Evolutionary conservation across 2,329 filamentous ascomycete species (phyloP), one percentile per base, ranked within the genome.

Genomic region (Alternaria rosae): DNA sequence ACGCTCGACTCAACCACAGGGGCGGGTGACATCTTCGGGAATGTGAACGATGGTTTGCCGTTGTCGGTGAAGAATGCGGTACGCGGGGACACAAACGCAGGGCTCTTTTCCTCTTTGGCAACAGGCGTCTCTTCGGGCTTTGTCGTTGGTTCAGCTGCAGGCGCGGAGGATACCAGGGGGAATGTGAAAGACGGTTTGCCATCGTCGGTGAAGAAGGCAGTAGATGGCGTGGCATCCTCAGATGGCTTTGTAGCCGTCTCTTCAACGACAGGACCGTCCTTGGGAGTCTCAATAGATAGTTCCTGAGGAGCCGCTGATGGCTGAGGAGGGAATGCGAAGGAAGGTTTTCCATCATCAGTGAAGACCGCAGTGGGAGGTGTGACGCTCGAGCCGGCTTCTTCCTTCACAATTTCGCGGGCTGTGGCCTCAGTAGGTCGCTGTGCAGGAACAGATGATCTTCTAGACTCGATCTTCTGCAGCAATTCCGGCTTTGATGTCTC

Each of bases 41-140:
- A 62, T 4, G 52, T 53, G 48, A 62, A 65, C 5, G 55, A 28
- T 17, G 62, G 59, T 15, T 59, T 65, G 11, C 62, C 59, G 25
- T 47, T 44, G 41, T 65, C 62, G 6, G 55, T 57, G 26, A 65
- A 65, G 53, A 59, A 62, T 5, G 55, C 52, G 10, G 60, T 67
- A 13, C 58, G 61, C 5, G 66, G 66, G 12, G 53, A 45, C 23
- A 64, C 62, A 25, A 25, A 17, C 6, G 50, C 32, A 30, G 35
- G 26, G 35, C 45, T 51, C 48, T 32, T 23, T 9, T 25, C 25
- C 28, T 45, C 21, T 30, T 52, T 47, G 25, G 45, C 26, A 30
- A 21, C 41, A 17, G 26, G 6, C 12, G 15, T 11, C 5, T 57
- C 35, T 6, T 26, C 15, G 4, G 38, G 12, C 25, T 53, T 3